phyloP scores from a whole-genome alignment of 129 eudicot genomes.

The Cynara cardunculus region DNA sequence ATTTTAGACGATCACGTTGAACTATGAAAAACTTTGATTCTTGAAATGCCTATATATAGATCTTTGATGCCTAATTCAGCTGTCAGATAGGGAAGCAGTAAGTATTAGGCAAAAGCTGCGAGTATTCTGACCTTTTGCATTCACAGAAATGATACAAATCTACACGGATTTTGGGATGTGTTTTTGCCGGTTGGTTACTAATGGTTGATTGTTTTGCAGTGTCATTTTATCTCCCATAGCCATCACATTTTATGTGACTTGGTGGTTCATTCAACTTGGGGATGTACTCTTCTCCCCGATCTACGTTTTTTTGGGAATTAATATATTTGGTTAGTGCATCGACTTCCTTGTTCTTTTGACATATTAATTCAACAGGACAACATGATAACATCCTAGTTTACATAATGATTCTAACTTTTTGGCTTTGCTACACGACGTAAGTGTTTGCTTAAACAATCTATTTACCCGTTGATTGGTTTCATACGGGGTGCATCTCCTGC shows the following conservation, averaged over 20 bases:
- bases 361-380: not conserved
- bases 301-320: slow-evolving; percentile 55
- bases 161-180: not conserved
- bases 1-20: not conserved
- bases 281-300: slow-evolving; percentile 69
- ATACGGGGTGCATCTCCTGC: not conserved
- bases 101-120: not conserved
- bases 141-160: slow-evolving; percentile 12
- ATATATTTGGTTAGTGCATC: slow-evolving; percentile 59
- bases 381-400: slow-evolving; percentile 2
- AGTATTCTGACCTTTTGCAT: not conserved
- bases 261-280: slow-evolving; percentile 73
- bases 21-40: not conserved
- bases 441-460: not conserved
- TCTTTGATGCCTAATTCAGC: slow-evolving; percentile 1
- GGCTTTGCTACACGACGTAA: not conserved
- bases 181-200: not conserved
- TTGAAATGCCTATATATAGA: slow-evolving; percentile 4
- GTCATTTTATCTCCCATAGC: slow-evolving; percentile 65
- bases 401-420: not conserved
- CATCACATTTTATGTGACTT: slow-evolving; percentile 56
- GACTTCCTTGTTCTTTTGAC: not conserved
- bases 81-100: not conserved
- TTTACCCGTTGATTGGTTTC: not conserved
- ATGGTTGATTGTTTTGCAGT: slow-evolving; percentile 47